Percentiles rank a stretch among this genome's conserved stretches.
These are phyloP conservation scores for Russula sp. DNA, from an alignment of 768 basidiomycete species.

Conservation along the genomic window DNA sequence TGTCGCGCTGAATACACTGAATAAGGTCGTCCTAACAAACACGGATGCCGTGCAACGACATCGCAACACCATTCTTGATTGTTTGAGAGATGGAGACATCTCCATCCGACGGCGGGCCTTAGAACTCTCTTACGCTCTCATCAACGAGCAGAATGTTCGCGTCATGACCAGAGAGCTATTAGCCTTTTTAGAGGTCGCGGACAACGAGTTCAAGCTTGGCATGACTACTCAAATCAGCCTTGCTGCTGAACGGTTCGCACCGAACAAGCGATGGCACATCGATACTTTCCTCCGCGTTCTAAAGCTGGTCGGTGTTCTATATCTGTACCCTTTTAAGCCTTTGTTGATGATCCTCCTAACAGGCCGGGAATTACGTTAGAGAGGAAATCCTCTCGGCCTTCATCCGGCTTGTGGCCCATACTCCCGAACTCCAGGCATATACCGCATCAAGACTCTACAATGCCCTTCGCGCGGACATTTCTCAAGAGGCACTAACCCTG, in stretches of 20 bases:
- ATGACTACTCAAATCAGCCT: slow-evolving; percentile 97
- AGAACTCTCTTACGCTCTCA: slow-evolving; percentile 93
- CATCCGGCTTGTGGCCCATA: slow-evolving; percentile 92
- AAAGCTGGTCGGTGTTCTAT: slow-evolving; percentile 59
- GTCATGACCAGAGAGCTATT: slow-evolving; percentile 87
- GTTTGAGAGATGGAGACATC: slow-evolving; percentile 97
- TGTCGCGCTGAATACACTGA: slow-evolving; percentile 94
- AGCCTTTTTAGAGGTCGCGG: slow-evolving; percentile 95
- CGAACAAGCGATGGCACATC: slow-evolving; percentile 98
- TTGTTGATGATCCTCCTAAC: background rate
- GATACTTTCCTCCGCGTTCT: slow-evolving; percentile 91
- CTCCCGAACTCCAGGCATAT: slow-evolving; percentile 93
- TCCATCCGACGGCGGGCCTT: slow-evolving; percentile 95
- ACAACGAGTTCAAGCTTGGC: slow-evolving; percentile 96
- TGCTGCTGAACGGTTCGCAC: slow-evolving; percentile 93
- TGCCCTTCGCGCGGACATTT: slow-evolving; percentile 84
- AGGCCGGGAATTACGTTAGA: slow-evolving; percentile 97
- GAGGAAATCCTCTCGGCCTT: slow-evolving; percentile 95
- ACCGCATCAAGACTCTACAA: slow-evolving; percentile 87
- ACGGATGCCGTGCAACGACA: slow-evolving; percentile 98
- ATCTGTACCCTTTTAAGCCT: background rate
- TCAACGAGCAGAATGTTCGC: slow-evolving; percentile 91
- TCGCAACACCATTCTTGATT: slow-evolving; percentile 97
- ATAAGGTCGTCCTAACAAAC: slow-evolving; percentile 97
- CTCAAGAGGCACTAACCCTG: slow-evolving; percentile 92